Percentiles rank a stretch among this genome's conserved stretches.
Conservation (phyloP, 257 asterid genomes). For the Solanum neorickii region DNA sequence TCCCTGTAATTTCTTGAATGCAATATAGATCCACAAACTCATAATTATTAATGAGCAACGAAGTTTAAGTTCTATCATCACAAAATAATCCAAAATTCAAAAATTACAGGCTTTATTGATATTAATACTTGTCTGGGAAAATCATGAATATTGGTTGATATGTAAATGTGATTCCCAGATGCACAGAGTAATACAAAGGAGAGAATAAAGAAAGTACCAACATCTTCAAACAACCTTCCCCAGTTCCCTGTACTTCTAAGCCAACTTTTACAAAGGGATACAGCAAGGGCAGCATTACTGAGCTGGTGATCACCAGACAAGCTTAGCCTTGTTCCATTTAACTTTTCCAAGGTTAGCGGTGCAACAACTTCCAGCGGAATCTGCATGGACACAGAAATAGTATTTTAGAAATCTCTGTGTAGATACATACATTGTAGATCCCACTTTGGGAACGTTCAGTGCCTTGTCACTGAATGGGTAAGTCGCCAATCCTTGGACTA, state of each 20-base stretch:
- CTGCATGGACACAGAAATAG: slow-evolving; percentile 22
- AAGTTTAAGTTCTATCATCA: background rate
- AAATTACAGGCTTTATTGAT: background rate
- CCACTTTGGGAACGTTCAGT: background rate
- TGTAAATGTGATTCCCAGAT: background rate
- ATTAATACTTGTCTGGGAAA: background rate
- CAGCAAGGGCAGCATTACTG: slow-evolving; percentile 79
- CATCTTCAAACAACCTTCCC: slow-evolving; percentile 50
- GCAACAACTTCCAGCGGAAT: slow-evolving; percentile 55
- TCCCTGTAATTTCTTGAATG: background rate
- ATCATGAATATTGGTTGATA: background rate
- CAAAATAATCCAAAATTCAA: background rate
- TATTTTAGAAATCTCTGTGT: background rate
- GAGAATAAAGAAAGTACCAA: slow-evolving; percentile 23
- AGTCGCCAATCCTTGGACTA: no score
- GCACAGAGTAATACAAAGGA: background rate
- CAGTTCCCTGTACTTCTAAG: slow-evolving; percentile 54
- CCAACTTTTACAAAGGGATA: slow-evolving; percentile 81
- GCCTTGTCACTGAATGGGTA: background rate
- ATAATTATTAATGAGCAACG: background rate
- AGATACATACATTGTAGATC: background rate
- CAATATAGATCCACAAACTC: background rate
- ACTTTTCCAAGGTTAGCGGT: slow-evolving; percentile 40
- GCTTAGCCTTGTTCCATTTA: slow-evolving; percentile 51
- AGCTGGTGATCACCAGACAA: slow-evolving; percentile 85